Evolutionary conservation across 441 rosid genomes (phyloP).

Genomic region (Populus trichocarpa): DNA sequence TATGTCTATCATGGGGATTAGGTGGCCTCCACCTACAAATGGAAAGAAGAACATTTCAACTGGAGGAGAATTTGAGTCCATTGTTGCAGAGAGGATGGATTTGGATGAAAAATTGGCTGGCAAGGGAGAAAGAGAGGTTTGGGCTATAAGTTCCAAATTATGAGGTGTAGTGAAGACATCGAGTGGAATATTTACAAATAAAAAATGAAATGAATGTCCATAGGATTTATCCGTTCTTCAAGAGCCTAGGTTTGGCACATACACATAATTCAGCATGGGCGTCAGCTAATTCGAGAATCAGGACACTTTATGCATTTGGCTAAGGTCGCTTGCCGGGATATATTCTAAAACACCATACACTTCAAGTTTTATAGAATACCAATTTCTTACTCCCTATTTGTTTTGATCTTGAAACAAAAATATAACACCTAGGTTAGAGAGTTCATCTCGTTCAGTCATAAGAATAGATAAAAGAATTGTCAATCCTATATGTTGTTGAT

Average conservation of each 20-base stretch:
- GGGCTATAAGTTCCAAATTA: background rate
- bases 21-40: slow-evolving; percentile 44
- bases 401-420: no score
- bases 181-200: background rate
- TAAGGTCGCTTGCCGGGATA: no score
- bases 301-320: no score
- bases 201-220: background rate
- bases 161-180: background rate
- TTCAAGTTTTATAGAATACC: no score
- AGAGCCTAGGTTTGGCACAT: no score
- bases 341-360: no score
- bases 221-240: background rate
- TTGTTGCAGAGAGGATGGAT: slow-evolving; percentile 1
- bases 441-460: background rate
- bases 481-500: background rate
- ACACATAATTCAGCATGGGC: no score
- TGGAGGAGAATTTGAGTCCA: slow-evolving; percentile 23
- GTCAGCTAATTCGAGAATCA: no score
- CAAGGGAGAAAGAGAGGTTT: background rate
- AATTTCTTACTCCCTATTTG: no score
- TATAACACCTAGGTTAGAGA: no score
- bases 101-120: background rate
- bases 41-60: slow-evolving; percentile 49
- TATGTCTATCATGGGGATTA: slow-evolving; percentile 45
- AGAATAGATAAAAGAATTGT: background rate